Percentiles rank a stretch among this genome's conserved stretches.
These are phyloP conservation scores for Phoma sp. DNA, from an alignment of 2,329 filamentous ascomycete species.

Conservation along the genomic window DNA sequence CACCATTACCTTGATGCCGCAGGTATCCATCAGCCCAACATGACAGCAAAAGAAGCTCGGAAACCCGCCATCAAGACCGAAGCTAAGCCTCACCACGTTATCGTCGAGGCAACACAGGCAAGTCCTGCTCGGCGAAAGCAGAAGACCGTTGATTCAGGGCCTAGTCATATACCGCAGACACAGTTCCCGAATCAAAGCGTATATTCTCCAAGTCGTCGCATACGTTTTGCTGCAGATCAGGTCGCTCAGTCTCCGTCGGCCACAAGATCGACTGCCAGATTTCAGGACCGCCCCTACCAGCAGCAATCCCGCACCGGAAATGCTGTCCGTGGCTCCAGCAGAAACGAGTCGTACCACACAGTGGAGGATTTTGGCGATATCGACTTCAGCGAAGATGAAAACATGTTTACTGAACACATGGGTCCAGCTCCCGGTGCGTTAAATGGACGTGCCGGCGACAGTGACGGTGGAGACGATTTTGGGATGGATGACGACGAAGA, in stretches of 20 bases:
- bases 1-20: constrained; percentile 36
- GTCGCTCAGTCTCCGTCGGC: constrained; percentile 19
- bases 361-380: constrained; percentile 34
- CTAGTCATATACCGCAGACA: constrained; percentile 37
- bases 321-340: constrained; percentile 8
- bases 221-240: constrained; percentile 35
- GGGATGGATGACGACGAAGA: constrained; percentile 40
- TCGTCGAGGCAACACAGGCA: constrained; percentile 44
- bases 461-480: constrained; percentile 40
- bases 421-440: constrained; percentile 16
- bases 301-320: constrained; percentile 18
- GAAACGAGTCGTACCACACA: constrained; percentile 19
- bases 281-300: constrained; percentile 25
- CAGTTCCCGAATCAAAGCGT: constrained; percentile 37
- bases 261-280: neutral
- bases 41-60: neutral
- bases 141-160: constrained; percentile 17
- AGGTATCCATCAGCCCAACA: constrained; percentile 29
- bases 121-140: constrained; percentile 27
- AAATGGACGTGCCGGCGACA: neutral
- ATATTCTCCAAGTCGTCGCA: constrained; percentile 37
- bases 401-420: constrained; percentile 33
- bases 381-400: constrained; percentile 38
- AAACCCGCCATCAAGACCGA: constrained; percentile 18
- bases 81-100: constrained; percentile 22